These are phyloP conservation scores for Coprinopsis strossmayeri DNA, from an alignment of 768 basidiomycete genomes.

Conservation along the genomic window DNA sequence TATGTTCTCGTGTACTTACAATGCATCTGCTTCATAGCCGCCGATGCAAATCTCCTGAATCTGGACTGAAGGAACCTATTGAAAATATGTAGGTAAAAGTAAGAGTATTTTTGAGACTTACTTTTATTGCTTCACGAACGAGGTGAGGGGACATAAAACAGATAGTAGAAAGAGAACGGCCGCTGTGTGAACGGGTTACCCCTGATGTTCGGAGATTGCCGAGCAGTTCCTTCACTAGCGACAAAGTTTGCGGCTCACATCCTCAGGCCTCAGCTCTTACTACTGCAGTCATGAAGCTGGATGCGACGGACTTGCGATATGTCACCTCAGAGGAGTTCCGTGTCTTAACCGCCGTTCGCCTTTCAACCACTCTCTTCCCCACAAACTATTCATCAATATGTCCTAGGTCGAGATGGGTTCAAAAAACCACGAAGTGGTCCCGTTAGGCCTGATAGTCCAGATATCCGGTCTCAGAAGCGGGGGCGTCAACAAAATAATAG, in stretches of 20 bases:
- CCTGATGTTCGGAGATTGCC: background rate
- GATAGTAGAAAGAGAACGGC: no score
- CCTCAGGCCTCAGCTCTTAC: background rate
- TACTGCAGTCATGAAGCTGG: slow-evolving; percentile 67
- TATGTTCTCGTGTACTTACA: background rate
- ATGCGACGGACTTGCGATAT: slow-evolving; percentile 92
- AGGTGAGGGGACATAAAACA: background rate
- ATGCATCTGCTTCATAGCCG: background rate
- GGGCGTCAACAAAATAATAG: slow-evolving; percentile 89
- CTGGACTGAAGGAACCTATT: background rate
- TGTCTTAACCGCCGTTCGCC: slow-evolving; percentile 83
- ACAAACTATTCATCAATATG: background rate
- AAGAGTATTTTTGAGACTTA: background rate
- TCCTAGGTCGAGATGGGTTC: slow-evolving; percentile 92
- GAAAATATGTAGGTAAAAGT: background rate
- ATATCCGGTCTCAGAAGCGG: slow-evolving; percentile 90
- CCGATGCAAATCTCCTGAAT: background rate
- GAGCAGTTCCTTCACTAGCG: background rate
- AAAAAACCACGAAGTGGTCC: slow-evolving; percentile 97
- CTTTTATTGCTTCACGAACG: background rate
- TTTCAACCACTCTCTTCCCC: background rate
- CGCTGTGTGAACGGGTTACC: no score
- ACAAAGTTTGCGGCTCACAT: background rate
- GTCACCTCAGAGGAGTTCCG: slow-evolving; percentile 89
- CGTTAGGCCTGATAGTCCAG: slow-evolving; percentile 81